Conservation (phyloP, 176 grass and related monocot species). For the Oropetium thomaeum region DNA sequence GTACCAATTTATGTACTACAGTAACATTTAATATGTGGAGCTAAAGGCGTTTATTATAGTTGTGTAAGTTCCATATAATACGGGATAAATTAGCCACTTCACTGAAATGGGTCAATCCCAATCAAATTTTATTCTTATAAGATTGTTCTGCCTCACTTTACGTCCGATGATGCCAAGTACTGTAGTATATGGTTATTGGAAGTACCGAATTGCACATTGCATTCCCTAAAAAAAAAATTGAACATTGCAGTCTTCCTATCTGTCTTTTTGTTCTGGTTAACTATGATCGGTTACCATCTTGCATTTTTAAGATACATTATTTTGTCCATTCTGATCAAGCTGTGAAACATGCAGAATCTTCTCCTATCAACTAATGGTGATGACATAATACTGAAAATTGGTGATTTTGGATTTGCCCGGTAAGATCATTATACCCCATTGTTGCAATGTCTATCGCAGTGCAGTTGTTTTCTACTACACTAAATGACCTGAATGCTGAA, state of each 20-base stretch:
- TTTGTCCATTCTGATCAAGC: slow-evolving; percentile 21
- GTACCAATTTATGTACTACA: background rate
- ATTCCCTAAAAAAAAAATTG: no score
- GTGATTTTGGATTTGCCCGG: slow-evolving; percentile 78
- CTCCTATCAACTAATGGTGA: slow-evolving; percentile 51
- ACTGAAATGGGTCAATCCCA: background rate
- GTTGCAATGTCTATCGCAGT: background rate
- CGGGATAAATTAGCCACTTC: background rate
- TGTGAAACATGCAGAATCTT: slow-evolving; percentile 60
- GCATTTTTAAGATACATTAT: background rate
- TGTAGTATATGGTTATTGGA: background rate
- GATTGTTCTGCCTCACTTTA: background rate
- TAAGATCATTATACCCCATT: slow-evolving; percentile 11
- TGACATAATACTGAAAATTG: slow-evolving; percentile 54
- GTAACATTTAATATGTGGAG: background rate
- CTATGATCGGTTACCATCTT: background rate
- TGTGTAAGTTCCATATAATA: background rate
- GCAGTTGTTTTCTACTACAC: background rate
- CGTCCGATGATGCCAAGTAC: background rate
- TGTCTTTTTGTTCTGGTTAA: slow-evolving; percentile 8
- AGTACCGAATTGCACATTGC: background rate
- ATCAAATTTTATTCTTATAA: background rate
- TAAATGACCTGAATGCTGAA: background rate
- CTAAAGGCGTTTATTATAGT: background rate
- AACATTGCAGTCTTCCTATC: background rate